phyloP scores from a whole-genome alignment of 257 asterid genomes.

The Solanum rostratum region DNA sequence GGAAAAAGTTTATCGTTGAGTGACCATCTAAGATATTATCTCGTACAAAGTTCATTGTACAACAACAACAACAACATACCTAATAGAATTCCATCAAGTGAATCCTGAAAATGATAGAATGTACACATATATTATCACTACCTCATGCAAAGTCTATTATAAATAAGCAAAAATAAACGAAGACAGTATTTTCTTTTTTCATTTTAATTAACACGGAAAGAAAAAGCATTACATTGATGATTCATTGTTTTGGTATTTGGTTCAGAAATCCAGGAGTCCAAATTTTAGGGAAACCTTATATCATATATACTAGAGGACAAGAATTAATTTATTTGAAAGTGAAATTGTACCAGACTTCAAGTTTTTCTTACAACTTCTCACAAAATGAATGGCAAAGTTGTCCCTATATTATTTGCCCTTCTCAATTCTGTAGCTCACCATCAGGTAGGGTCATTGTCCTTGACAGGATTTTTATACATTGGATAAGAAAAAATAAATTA shows the following conservation, averaged over 20 bases:
- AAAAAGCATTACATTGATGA: not conserved
- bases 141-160: too few relatives aligned
- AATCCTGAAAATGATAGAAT: too few relatives aligned
- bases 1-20: too few relatives aligned
- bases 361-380: not conserved
- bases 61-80: too few relatives aligned
- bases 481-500: not conserved
- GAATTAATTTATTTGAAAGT: not conserved
- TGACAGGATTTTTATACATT: not conserved
- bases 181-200: too few relatives aligned
- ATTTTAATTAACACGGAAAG: too few relatives aligned
- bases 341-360: not conserved
- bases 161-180: too few relatives aligned
- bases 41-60: too few relatives aligned
- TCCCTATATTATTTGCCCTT: not conserved
- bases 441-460: not conserved
- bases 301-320: not conserved
- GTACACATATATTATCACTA: too few relatives aligned
- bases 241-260: not conserved
- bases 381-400: not conserved
- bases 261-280: not conserved
- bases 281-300: not conserved
- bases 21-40: too few relatives aligned
- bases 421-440: not conserved
- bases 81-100: too few relatives aligned